Base-by-base conservation (phyloP, 164 flowering plant genomes). In the Hamamelis virginiana region DNA sequence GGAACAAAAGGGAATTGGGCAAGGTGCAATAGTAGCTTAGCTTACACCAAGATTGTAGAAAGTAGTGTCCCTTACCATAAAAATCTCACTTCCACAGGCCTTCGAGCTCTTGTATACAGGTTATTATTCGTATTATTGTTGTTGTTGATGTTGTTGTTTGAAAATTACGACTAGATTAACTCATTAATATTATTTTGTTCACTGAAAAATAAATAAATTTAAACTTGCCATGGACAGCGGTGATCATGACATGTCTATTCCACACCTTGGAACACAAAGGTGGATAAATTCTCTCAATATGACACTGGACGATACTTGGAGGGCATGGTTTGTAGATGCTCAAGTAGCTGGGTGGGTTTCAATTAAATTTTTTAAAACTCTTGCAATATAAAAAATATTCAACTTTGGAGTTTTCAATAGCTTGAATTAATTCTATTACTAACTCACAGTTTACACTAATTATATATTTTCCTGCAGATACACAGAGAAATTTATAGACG, bases 51-150 rank as follows among this genome's bases (percentile, higher is more conserved):
- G 23, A 15, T 38, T 8, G n/a, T 59, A 0, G 0, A 16, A 1
- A 72, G 75, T 11, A 23, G 13, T 22, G 41, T 75, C 16, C 27
- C n/a, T 15, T 72, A 62, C 55, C 78, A 78, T 55, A 56, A 14
- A 15, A 69, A 61, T 22, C 65, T 78, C 43, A 75, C 43, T 12
- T 44, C 38, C 1, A 57, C 70, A 27, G n/a, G 45, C 56, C 66
- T 57, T 33, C 62, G 72, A 58, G 74, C 76, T 62, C 67, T 78
- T 0, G 22, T 75, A 22, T 78, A 65, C 74, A 74, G 78, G 78
- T 78, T 26, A 76, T 8, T 43, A 15, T 9, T n/a, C 2, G 13
- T 19, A n/a, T 12, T 21, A 2, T 10, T 51, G 22, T 5, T 25
- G 4, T 27, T 50, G 19, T 19, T 58, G 14, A 23, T 9, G 14